Evolutionary conservation across 179 eudicot species (phyloP).

Genomic region (Amaranthus tricolor): DNA sequence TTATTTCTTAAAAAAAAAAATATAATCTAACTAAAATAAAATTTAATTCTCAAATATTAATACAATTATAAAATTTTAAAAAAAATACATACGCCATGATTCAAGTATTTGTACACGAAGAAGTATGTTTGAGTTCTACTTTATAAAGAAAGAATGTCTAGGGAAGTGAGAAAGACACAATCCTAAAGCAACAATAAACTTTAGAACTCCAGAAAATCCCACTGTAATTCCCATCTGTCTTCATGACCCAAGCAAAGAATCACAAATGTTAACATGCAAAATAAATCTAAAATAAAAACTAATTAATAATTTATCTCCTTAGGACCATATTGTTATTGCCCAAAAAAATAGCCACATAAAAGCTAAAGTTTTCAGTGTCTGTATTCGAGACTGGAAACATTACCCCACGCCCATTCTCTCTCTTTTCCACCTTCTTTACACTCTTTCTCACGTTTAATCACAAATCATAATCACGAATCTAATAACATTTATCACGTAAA

Average conservation of each 20-base stretch:
- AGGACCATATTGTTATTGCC: conserved; percentile 39
- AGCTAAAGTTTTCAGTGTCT: conserved; percentile 58
- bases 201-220: conserved; percentile 40
- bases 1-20: no score
- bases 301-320: neutral
- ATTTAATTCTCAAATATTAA: no score
- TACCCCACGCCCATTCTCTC: conserved; percentile 26
- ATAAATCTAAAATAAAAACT: neutral
- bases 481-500: no score
- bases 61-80: no score
- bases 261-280: neutral
- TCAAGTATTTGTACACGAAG: no score
- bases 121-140: conserved; percentile 29
- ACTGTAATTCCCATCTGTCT: conserved; percentile 49
- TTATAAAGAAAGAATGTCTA: conserved; percentile 62
- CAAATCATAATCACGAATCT: conserved; percentile 24
- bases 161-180: conserved; percentile 65
- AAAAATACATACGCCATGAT: no score
- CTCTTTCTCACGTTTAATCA: conserved; percentile 15
- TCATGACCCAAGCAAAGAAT: conserved; percentile 47
- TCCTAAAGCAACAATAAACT: conserved; percentile 50
- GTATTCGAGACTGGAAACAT: conserved; percentile 77
- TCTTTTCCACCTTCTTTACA: conserved; percentile 23
- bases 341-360: conserved; percentile 38
- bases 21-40: no score